Base-by-base conservation (phyloP, 371 early-diverging fungal species). In the Syncephalastrum sp. region DNA sequence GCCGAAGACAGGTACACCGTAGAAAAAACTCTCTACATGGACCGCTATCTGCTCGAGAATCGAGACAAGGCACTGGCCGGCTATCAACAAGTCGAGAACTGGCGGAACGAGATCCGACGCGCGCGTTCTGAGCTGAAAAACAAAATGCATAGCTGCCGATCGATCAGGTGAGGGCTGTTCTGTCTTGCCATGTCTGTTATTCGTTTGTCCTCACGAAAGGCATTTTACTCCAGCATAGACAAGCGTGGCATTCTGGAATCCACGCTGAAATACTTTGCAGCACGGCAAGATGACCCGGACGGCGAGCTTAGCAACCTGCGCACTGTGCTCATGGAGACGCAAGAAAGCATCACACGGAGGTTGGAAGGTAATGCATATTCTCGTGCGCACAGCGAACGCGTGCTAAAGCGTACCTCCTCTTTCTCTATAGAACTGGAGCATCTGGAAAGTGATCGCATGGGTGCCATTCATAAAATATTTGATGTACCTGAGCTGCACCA, bases 21-120 rank as follows among this genome's bases (percentile, higher is more conserved):
- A 0, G 79, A 78, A 4, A 59, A 54, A 25, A 68, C 66, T 2
- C 61, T 78, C 7, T 75, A 78, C 54, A 47, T 78, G 63, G 79
- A 75, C 43, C 61, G 79, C 27, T 78, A 78, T 43, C 59, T 75
- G 50, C 13, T 38, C 0, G 48, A 63, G n/a, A 75, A 78, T 48
- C 63, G 61, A 44, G 61, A 70, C 6, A 42, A 43, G 14, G 54
- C 67, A 0, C 50, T 75, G 0, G 13, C 58, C 27, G 58, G 56
- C 19, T 68, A 75, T 47, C 57, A 57, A 21, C 49, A 69, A 29
- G 62, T 62, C 42, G 65, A 71, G n/a, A 1, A 33, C 8, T 75
- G 53, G 50, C 51, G 56, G 24, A 54, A 50, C 29, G 62, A 72
- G 23, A 68, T 71, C 4, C 47, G 8, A 5, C n/a, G 53, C 25